phyloP scores from a whole-genome alignment of 1,284 basidiomycete genomes.

The Pseudomicrostroma phylloplanum region DNA sequence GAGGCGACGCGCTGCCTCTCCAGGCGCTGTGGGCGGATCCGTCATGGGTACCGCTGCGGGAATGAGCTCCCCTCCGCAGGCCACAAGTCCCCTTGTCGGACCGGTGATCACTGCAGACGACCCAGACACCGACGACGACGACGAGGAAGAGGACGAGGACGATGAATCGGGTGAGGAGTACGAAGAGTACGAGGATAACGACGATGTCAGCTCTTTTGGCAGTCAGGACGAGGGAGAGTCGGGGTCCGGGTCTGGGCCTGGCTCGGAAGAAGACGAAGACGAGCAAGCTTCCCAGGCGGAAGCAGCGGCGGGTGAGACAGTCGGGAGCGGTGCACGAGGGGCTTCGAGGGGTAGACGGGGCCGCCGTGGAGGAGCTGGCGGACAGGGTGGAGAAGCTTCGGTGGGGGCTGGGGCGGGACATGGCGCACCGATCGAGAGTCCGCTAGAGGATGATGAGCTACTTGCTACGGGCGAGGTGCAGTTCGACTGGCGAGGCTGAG shows the following conservation, averaged over 20 bases:
- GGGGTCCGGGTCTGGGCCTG: constrained; percentile 9
- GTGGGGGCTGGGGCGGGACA: constrained; percentile 13
- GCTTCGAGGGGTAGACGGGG: background rate
- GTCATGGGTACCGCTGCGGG: constrained; percentile 2
- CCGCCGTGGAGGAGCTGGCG: background rate
- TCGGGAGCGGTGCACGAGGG: background rate
- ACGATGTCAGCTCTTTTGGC: constrained; percentile 14
- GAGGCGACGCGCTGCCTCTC: constrained; percentile 25
- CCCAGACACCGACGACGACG: constrained; percentile 7
- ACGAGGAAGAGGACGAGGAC: constrained; percentile 16
- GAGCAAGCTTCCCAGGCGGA: constrained; percentile 13
- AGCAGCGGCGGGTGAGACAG: background rate
- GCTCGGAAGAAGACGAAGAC: constrained; percentile 21
- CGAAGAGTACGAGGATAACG: constrained; percentile 11
- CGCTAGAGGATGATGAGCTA: constrained; percentile 39
- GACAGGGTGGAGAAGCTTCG: background rate
- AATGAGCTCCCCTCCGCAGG: constrained; percentile 1
- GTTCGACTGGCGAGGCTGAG: constrained; percentile 38
- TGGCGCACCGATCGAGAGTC: constrained; percentile 24
- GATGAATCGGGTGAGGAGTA: constrained; percentile 15
- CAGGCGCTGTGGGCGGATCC: constrained; percentile 9
- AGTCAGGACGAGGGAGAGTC: constrained; percentile 9
- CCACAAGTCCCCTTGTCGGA: constrained; percentile 31
- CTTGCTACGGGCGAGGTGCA: constrained; percentile 45
- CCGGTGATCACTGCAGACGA: constrained; percentile 21